These are phyloP conservation scores for Pseudocercospora vitis DNA, from an alignment of 2,329 filamentous ascomycete species.

Conservation along the genomic window DNA sequence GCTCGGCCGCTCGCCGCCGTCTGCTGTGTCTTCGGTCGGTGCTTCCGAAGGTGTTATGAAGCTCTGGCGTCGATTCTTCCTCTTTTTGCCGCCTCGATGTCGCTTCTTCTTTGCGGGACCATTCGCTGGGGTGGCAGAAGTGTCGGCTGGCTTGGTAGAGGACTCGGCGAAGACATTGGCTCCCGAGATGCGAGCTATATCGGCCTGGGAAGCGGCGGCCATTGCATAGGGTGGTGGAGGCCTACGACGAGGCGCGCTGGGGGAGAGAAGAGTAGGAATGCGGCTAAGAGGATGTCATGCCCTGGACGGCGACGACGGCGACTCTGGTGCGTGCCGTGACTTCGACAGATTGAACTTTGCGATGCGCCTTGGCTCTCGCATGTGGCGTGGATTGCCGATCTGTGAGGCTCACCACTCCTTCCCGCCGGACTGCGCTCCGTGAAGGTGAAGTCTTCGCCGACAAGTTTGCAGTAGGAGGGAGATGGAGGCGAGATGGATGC, in stretches of 20 bases:
- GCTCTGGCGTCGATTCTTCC: slow-evolving; percentile 70
- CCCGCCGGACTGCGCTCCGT: neutral
- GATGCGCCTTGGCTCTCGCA: neutral
- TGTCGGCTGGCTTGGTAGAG: slow-evolving; percentile 6
- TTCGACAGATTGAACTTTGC: neutral
- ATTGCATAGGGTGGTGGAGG: neutral
- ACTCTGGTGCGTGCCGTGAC: neutral
- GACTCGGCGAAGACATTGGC: neutral
- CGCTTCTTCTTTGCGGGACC: slow-evolving; percentile 26
- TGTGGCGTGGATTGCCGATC: neutral
- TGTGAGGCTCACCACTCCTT: neutral
- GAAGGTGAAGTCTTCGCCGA: neutral
- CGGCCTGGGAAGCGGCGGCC: slow-evolving; percentile 3
- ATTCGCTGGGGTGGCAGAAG: slow-evolving; percentile 8
- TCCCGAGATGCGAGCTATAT: neutral
- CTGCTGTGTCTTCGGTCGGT: slow-evolving; percentile 50
- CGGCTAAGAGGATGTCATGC: neutral
- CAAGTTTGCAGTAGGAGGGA: neutral
- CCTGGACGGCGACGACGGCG: neutral
- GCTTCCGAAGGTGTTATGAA: slow-evolving; percentile 69
- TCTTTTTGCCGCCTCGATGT: slow-evolving; percentile 58
- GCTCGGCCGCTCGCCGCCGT: slow-evolving; percentile 44
- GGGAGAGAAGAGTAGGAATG: neutral
- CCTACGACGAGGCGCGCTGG: too few species aligned
- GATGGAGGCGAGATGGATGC: neutral